phyloP scores from a whole-genome alignment of 768 basidiomycete genomes.

The Kwoniella heveanensis region DNA sequence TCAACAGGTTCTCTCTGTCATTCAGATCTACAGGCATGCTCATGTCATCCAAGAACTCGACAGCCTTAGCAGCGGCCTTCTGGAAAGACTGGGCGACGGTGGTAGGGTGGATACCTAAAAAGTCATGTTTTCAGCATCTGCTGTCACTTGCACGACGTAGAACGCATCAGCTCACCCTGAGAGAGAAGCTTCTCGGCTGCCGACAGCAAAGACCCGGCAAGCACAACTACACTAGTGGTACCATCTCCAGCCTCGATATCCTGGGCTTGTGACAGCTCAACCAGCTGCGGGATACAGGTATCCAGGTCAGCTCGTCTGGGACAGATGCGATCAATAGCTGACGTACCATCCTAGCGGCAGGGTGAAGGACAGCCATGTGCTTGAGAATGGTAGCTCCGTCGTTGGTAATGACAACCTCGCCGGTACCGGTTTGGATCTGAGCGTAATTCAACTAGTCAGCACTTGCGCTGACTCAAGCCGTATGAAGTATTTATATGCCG shows the following conservation, averaged over 20 bases:
- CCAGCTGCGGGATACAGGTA: conserved; percentile 65
- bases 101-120: conserved; percentile 80
- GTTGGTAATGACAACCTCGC: conserved; percentile 97
- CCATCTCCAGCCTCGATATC: conserved; percentile 99
- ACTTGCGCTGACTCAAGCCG: neutral
- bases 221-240: conserved; percentile 93
- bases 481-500: neutral
- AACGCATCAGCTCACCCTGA: conserved; percentile 64
- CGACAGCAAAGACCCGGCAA: conserved; percentile 87
- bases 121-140: neutral
- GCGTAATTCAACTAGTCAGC: neutral
- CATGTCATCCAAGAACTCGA: conserved; percentile 89
- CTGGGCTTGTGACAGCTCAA: conserved; percentile 95
- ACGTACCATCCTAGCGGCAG: conserved; percentile 94
- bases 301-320: conserved; percentile 4
- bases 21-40: conserved; percentile 87
- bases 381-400: conserved; percentile 98
- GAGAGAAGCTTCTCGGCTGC: conserved; percentile 95
- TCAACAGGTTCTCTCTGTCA: conserved; percentile 79
- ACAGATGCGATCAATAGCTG: neutral
- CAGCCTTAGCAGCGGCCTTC: conserved; percentile 85
- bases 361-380: conserved; percentile 88
- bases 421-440: conserved; percentile 93
- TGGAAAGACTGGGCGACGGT: conserved; percentile 95
- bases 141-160: neutral